A percentile compares a stretch with the other conserved stretches of the same genome.
phyloP scores from a whole-genome alignment of 345 rosid species.

The Boechera retrofracta region DNA sequence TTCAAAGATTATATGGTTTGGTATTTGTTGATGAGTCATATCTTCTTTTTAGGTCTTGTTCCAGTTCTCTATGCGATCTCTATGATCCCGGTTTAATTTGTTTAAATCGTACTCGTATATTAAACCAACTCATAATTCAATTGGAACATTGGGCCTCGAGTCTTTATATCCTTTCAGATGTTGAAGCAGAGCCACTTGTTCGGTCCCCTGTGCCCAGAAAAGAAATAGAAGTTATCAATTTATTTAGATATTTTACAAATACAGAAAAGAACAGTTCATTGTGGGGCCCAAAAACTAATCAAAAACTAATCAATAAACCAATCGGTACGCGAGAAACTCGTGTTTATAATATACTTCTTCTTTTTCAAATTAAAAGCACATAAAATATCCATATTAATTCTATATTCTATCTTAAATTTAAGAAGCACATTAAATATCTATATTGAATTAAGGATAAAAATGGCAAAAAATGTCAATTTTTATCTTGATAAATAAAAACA shows the following conservation, averaged over 20 bases:
- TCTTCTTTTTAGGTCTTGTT: not conserved
- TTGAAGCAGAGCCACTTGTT: too few species aligned
- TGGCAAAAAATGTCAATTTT: too few species aligned
- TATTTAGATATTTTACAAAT: not conserved
- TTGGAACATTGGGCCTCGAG: not conserved
- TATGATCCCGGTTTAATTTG: not conserved
- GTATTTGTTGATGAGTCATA: not conserved
- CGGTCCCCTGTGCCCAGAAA: too few species aligned
- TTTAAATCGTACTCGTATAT: not conserved
- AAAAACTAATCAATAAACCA: not conserved
- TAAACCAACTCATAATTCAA: not conserved
- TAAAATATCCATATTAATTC: too few species aligned
- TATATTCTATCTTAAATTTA: too few species aligned
- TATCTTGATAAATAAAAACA: too few species aligned
- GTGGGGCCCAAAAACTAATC: not conserved
- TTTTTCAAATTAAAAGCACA: too few species aligned
- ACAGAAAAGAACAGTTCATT: not conserved
- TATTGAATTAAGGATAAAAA: too few species aligned
- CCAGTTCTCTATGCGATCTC: not conserved
- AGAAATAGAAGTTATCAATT: too few species aligned
- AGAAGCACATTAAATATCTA: too few species aligned
- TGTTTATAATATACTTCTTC: too few species aligned
- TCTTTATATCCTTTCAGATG: too few species aligned
- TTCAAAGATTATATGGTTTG: slow-evolving; percentile 19
- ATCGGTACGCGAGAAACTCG: not conserved